Evolutionary conservation across 1,284 basidiomycete species (phyloP).

Genomic region (Chalciporus sp.): DNA sequence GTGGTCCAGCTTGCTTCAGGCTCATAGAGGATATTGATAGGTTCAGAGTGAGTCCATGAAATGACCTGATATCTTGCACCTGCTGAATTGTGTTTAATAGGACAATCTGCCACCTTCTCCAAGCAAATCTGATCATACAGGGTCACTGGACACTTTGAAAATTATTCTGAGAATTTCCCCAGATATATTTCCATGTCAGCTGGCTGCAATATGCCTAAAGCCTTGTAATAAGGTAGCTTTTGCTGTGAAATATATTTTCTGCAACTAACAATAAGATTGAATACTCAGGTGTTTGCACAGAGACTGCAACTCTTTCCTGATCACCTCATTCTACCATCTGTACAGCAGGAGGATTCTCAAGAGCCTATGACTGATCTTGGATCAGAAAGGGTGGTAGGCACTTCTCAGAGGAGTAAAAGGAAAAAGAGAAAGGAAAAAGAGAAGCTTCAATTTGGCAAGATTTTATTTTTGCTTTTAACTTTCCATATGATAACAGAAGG

Average conservation of each 20-base stretch:
- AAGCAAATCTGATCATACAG: slow-evolving; percentile 16
- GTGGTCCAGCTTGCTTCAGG: slow-evolving; percentile 45
- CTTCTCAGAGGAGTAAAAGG: slow-evolving; percentile 3
- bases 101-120: slow-evolving; percentile 26
- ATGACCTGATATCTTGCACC: no score
- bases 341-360: background rate
- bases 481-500: background rate
- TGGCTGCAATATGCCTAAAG: slow-evolving; percentile 39
- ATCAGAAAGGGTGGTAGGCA: background rate
- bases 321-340: slow-evolving; percentile 15
- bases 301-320: slow-evolving; percentile 33
- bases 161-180: slow-evolving; percentile 41
- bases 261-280: background rate
- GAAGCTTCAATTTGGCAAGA: slow-evolving; percentile 21
- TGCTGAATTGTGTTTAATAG: slow-evolving; percentile 9
- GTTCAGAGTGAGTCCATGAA: slow-evolving; percentile 19
- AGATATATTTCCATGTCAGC: slow-evolving; percentile 39
- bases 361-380: slow-evolving; percentile 1
- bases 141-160: slow-evolving; percentile 24
- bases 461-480: background rate
- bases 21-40: slow-evolving; percentile 24
- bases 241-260: background rate
- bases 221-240: slow-evolving; percentile 41
- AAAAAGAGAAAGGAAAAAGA: background rate
- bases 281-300: slow-evolving; percentile 15